Base-by-base conservation (phyloP, 495 filamentous ascomycete genomes). In the Neurospora sp. region DNA sequence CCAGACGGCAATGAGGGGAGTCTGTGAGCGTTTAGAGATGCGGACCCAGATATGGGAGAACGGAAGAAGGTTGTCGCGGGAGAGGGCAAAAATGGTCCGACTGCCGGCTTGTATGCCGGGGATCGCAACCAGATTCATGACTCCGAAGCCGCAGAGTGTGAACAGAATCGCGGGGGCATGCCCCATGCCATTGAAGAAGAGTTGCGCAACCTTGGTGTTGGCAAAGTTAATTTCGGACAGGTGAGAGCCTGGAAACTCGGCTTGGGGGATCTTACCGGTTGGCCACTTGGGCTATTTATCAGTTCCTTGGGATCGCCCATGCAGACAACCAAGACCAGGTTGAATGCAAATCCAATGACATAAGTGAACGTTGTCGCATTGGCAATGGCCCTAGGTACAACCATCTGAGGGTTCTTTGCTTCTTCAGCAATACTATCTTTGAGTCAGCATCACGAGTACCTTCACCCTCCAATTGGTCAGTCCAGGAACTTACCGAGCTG, bases 151-250 rank as follows among this genome's bases (percentile, higher is more conserved):
- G 68, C 81, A 85, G 70, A 90, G 83, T 31, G 88, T 89, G 76
- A 86, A 91, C 79, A 88, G 83, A 75, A 90, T 85, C 11, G 87
- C 88, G 37, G 87, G 88, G 5, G 73, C 78, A 69, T 85, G 86
- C 70, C 89, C 89, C 71, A 90, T 85, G 71, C 82, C 83, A 77
- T 89, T 86, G 79, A 87, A 88, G 82, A 88, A 91, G 72, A 91
- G 85, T 73, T 90, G 89, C 1, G 88, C 89, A 3, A 91, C 76
- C 76, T 78, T 8, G 20, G 35, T 31, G 11, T 44, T 5, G 20
- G 11, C 4, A 48, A 38, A 20, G 11, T 69, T n/a, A 69, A 37
- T 12, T 38, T 39, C 39, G 69, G 18, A 40, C 2, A 69, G 40
- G 22, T 6, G 39, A n/a, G 37, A 8, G 11, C 7, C 31, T 38